These are phyloP conservation scores for Fusarium poae DNA, from an alignment of 2,329 filamentous ascomycete species.

Conservation along the genomic window DNA sequence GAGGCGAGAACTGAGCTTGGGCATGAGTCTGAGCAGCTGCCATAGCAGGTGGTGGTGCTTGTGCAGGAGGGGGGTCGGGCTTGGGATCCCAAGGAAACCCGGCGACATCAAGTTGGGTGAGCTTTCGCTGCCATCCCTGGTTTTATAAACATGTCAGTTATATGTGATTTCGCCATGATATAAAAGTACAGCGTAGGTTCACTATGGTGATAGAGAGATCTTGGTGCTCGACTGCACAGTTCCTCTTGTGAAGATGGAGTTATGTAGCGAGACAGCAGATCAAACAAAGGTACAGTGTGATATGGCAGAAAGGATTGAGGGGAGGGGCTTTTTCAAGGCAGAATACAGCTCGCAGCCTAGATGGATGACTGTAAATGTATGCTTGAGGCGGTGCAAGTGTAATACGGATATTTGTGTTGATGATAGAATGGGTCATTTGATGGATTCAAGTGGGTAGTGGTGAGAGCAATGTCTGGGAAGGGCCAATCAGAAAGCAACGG, in stretches of 20 bases:
- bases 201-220: background rate
- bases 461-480: constrained; percentile 7
- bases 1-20: constrained; percentile 52
- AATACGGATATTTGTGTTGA: constrained; percentile 15
- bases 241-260: background rate
- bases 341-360: constrained; percentile 1
- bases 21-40: constrained; percentile 47
- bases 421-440: constrained; percentile 31
- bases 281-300: background rate
- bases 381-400: constrained; percentile 23
- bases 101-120: constrained; percentile 86
- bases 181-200: constrained; percentile 2
- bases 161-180: background rate
- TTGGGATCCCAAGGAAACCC: constrained; percentile 96
- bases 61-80: constrained; percentile 68
- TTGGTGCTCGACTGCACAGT: background rate
- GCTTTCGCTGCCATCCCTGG: constrained; percentile 94
- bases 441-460: constrained; percentile 26
- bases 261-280: background rate
- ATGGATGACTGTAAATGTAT: background rate
- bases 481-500: constrained; percentile 42
- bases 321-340: background rate
- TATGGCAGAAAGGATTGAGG: background rate
- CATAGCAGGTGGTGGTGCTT: constrained; percentile 51
- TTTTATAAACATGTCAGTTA: constrained; percentile 42